Percentiles rank a stretch among this genome's conserved stretches.
Evolutionary conservation across 805 yeast species (phyloP).

Genomic region (Cyberlindnera mississippiensis): DNA sequence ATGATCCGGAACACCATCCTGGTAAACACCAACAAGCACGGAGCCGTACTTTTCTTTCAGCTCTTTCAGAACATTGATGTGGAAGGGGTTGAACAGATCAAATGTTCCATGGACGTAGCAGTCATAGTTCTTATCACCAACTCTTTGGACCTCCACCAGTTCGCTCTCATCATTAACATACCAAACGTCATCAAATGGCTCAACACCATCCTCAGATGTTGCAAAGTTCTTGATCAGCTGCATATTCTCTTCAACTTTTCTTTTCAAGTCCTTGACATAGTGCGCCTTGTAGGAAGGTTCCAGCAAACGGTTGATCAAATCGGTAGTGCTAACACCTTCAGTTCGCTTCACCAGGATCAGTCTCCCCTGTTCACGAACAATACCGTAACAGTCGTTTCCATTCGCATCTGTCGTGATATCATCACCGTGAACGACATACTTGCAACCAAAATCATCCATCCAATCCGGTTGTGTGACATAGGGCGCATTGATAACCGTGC

Average conservation of each 20-base stretch:
- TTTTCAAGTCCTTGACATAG: constrained; percentile 12
- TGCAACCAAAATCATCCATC: constrained; percentile 71
- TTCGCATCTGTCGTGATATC: constrained; percentile 95
- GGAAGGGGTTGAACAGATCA: constrained; percentile 92
- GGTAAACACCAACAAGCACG: constrained; percentile 66
- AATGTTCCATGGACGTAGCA: constrained; percentile 79
- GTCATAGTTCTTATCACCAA: constrained; percentile 22
- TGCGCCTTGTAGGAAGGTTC: constrained; percentile 18
- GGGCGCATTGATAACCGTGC: constrained; percentile 75
- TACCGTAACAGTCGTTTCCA: constrained; percentile 89
- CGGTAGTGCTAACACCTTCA: constrained; percentile 92
- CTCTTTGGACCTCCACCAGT: constrained; percentile 17
- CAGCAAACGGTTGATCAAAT: constrained; percentile 86
- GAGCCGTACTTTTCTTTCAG: constrained; percentile 36
- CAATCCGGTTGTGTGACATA: constrained; percentile 80
- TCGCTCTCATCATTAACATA: constrained; percentile 34
- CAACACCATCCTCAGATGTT: constrained; percentile 55
- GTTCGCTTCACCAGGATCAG: constrained; percentile 92
- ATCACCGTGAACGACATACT: constrained; percentile 97
- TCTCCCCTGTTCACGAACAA: constrained; percentile 78
- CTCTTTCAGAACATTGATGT: constrained; percentile 64
- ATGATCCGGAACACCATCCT: constrained; percentile 58
- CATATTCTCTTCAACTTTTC: constrained; percentile 3
- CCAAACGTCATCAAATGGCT: constrained; percentile 53
- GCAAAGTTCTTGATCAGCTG: constrained; percentile 44